Evolutionary conservation across 345 rosid species (phyloP).

Genomic region (Excoecaria cochinchinensis): DNA sequence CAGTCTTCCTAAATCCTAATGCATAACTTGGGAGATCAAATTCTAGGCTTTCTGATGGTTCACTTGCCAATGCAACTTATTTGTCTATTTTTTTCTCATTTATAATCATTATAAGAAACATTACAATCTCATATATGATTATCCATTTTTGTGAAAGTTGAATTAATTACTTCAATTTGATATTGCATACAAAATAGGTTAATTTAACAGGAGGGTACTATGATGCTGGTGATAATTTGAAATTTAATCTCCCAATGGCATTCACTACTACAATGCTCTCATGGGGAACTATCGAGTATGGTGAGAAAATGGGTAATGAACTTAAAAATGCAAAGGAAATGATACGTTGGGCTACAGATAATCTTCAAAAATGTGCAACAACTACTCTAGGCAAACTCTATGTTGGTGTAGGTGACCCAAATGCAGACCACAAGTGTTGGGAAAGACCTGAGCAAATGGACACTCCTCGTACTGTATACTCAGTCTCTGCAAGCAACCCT

Average conservation of each 20-base stretch:
- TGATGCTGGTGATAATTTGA: constrained; percentile 28
- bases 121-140: too few species aligned
- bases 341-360: constrained; percentile 23
- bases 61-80: not conserved
- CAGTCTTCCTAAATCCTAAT: constrained; percentile 18
- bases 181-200: too few species aligned
- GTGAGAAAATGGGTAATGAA: constrained; percentile 16
- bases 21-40: constrained; percentile 23
- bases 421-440: constrained; percentile 25
- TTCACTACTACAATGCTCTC: constrained; percentile 24
- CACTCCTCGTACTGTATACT: constrained; percentile 19
- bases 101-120: too few species aligned
- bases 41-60: constrained; percentile 26
- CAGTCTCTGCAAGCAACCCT: constrained; percentile 8
- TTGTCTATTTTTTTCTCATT: not conserved
- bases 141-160: too few species aligned
- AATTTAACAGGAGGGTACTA: constrained; percentile 29
- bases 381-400: constrained; percentile 10
- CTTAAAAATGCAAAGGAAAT: constrained; percentile 10
- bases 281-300: constrained; percentile 24
- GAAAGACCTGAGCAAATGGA: constrained; percentile 36
- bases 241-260: constrained; percentile 31
- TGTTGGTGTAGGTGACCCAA: constrained; percentile 22
- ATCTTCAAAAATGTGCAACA: constrained; percentile 20
- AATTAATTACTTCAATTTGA: too few species aligned